Evolutionary conservation across 1,284 basidiomycete genomes (phyloP).

Genomic region (Pyrrhoderma noxium): DNA sequence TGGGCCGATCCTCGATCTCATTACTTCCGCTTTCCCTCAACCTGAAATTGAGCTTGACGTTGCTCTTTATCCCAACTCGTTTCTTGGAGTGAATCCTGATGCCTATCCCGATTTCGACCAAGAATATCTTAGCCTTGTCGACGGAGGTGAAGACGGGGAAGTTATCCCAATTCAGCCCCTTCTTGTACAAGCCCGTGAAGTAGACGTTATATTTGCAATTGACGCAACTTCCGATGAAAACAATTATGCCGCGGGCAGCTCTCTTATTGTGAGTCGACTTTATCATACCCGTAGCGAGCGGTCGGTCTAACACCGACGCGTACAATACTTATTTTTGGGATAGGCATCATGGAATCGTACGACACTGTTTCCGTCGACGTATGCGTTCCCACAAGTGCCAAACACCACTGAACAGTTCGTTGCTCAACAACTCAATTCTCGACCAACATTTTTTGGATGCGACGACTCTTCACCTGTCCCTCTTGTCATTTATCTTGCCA

Average conservation of each 20-base stretch:
- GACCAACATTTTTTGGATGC: slow-evolving; percentile 43
- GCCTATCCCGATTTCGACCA: slow-evolving; percentile 34
- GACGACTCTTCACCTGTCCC: slow-evolving; percentile 24
- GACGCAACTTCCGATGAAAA: slow-evolving; percentile 28
- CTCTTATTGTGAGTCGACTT: slow-evolving; percentile 32
- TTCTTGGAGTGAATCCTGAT: slow-evolving; percentile 31
- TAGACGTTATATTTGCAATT: slow-evolving; percentile 35
- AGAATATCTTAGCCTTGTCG: slow-evolving; percentile 16
- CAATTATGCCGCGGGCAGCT: slow-evolving; percentile 32
- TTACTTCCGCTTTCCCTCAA: slow-evolving; percentile 25
- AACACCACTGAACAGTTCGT: slow-evolving; percentile 27
- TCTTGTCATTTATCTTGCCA: slow-evolving; percentile 36
- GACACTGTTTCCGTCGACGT: slow-evolving; percentile 28
- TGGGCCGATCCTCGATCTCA: slow-evolving; percentile 24
- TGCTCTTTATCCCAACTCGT: slow-evolving; percentile 35
- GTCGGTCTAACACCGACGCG: not conserved
- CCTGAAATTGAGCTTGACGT: slow-evolving; percentile 24
- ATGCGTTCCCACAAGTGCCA: slow-evolving; percentile 38
- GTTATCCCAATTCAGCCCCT: slow-evolving; percentile 35
- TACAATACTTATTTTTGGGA: not conserved
- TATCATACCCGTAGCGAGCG: not conserved
- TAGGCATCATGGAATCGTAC: slow-evolving; percentile 36
- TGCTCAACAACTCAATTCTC: slow-evolving; percentile 29
- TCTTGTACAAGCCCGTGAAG: slow-evolving; percentile 29
- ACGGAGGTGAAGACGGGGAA: slow-evolving; percentile 22